Evolutionary conservation across 768 basidiomycete species (phyloP).

Genomic region (Rhodotorula graminis): DNA sequence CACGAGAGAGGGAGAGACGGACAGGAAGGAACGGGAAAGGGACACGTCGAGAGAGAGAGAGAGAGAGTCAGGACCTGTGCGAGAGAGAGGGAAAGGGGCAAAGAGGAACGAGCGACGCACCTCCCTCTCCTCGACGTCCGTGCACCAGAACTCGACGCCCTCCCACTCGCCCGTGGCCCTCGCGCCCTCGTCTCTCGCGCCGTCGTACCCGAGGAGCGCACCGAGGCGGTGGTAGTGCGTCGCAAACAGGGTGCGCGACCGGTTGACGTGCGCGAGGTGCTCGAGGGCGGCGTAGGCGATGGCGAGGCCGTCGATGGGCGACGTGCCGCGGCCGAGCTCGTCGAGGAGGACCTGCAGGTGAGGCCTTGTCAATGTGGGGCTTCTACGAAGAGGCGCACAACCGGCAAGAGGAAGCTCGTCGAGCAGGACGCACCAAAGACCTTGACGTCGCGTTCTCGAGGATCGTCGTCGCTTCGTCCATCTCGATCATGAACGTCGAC

Average conservation of each 20-base stretch:
- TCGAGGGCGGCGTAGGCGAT: slow-evolving; percentile 88
- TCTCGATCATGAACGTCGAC: slow-evolving; percentile 98
- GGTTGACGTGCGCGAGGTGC: slow-evolving; percentile 66
- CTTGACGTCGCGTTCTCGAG: slow-evolving; percentile 71
- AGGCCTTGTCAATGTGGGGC: too few relatives aligned
- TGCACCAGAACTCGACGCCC: slow-evolving; percentile 79
- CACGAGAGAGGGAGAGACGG: background rate
- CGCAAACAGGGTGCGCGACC: slow-evolving; percentile 83
- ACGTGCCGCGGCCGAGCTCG: slow-evolving; percentile 96
- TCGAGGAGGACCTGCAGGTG: slow-evolving; percentile 98
- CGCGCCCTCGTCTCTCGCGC: slow-evolving; percentile 26
- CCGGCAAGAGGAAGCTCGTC: too few relatives aligned
- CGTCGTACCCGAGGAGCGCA: slow-evolving; percentile 67
- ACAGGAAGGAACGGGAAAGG: too few relatives aligned
- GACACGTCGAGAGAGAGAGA: too few relatives aligned
- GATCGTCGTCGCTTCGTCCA: slow-evolving; percentile 90
- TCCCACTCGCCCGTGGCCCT: slow-evolving; percentile 51
- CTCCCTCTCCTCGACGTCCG: slow-evolving; percentile 70
- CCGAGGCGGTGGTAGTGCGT: slow-evolving; percentile 89
- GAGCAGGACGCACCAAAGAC: slow-evolving; percentile 62
- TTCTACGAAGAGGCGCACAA: too few relatives aligned
- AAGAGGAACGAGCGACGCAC: slow-evolving; percentile 50
- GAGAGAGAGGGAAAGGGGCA: too few relatives aligned
- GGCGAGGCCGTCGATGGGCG: slow-evolving; percentile 82
- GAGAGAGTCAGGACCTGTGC: too few relatives aligned